Evolutionary conservation across 257 asterid species (phyloP).

Genomic region (Coffea canephora): DNA sequence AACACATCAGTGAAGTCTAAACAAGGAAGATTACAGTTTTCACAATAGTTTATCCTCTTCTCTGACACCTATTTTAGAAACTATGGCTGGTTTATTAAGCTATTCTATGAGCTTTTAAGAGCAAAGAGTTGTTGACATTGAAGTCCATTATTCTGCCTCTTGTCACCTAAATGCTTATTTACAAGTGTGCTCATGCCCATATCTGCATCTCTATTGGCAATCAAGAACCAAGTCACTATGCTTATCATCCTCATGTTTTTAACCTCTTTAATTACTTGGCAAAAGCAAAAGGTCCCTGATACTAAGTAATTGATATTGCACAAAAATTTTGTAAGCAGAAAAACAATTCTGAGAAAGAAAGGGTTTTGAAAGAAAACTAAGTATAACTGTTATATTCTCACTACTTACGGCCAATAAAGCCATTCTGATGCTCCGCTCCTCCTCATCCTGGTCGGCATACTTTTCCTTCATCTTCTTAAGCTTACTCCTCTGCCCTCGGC

Average conservation of each 20-base stretch:
- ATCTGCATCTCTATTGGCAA: background rate
- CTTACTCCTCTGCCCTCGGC: constrained; percentile 92
- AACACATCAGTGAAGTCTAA: too few relatives aligned
- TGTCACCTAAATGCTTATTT: too few relatives aligned
- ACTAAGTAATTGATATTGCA: too few relatives aligned
- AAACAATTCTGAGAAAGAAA: background rate
- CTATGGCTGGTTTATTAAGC: too few relatives aligned
- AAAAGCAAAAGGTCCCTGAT: background rate
- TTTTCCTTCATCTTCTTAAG: constrained; percentile 94
- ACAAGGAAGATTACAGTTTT: too few relatives aligned
- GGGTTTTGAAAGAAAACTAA: background rate
- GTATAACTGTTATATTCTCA: background rate
- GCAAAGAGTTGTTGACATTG: too few relatives aligned
- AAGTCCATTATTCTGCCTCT: background rate
- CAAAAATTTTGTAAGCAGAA: background rate
- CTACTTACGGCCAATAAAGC: constrained; percentile 65
- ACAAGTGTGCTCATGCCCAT: background rate
- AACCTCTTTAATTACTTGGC: background rate
- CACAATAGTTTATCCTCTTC: too few relatives aligned
- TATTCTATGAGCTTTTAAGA: too few relatives aligned
- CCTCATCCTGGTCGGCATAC: constrained; percentile 98
- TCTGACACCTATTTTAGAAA: too few relatives aligned
- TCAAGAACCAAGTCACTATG: background rate
- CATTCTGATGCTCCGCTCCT: constrained; percentile 85
- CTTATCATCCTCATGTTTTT: background rate